These are phyloP conservation scores for Aspergillus awamori DNA, from an alignment of 2,329 filamentous ascomycete species.

Conservation along the genomic window DNA sequence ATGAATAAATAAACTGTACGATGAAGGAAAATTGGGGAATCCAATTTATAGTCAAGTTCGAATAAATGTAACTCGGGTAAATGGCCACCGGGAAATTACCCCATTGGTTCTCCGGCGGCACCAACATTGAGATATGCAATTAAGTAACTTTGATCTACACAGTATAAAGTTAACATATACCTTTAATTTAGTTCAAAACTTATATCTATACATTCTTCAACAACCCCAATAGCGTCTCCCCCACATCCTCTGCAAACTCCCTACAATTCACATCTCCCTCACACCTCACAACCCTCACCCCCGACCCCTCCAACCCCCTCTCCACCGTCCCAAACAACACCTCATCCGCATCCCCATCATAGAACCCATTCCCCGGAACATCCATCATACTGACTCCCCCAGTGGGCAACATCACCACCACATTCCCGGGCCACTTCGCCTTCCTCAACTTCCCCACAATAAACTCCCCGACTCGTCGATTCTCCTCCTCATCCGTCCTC, in stretches of 20 bases:
- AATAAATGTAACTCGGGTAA: neutral
- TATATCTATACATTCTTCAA: too few relatives aligned
- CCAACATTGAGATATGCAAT: neutral
- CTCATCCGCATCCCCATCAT: slow-evolving; percentile 52
- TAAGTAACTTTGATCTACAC: too few relatives aligned
- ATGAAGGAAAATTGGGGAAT: neutral
- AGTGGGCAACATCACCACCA: slow-evolving; percentile 62
- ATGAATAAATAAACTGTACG: too few relatives aligned
- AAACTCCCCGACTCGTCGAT: slow-evolving; percentile 56
- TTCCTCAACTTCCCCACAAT: slow-evolving; percentile 57
- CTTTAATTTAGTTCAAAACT: too few relatives aligned
- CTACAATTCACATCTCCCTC: slow-evolving; percentile 36
- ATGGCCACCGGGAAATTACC: slow-evolving; percentile 30
- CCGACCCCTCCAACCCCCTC: slow-evolving; percentile 52
- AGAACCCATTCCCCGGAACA: slow-evolving; percentile 57
- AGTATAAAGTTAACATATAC: neutral
- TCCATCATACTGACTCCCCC: slow-evolving; percentile 66
- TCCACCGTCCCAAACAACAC: slow-evolving; percentile 53
- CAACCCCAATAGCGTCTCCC: neutral
- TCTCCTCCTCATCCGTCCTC: slow-evolving; percentile 64
- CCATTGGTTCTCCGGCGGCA: slow-evolving; percentile 17
- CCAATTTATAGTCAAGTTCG: neutral
- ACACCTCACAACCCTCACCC: slow-evolving; percentile 55
- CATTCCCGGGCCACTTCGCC: slow-evolving; percentile 43
- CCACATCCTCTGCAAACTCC: slow-evolving; percentile 31